These are phyloP conservation scores for Sarocladium oryzae DNA, from an alignment of 2,329 filamentous ascomycete species.

Conservation along the genomic window DNA sequence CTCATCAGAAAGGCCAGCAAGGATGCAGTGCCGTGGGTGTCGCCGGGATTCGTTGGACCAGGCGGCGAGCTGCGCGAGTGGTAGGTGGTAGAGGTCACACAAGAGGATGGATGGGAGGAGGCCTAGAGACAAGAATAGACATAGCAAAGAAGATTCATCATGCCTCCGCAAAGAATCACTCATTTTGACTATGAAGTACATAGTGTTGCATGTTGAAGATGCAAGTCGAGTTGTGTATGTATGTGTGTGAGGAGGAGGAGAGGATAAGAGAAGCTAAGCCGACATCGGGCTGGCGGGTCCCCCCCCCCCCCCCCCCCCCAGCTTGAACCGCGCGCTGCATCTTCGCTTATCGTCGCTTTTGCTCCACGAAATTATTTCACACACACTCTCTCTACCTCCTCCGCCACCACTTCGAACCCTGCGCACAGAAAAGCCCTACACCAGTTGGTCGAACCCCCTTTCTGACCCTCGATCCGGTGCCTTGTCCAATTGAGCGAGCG, in stretches of 20 bases:
- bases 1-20: constrained; percentile 52
- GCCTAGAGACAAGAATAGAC: too few species aligned
- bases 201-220: not conserved
- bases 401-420: too few species aligned
- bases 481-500: too few species aligned
- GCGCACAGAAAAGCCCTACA: too few species aligned
- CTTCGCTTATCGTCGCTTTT: constrained; percentile 15
- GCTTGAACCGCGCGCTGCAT: not conserved
- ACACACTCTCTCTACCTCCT: too few species aligned
- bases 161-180: too few species aligned
- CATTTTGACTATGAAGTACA: not conserved
- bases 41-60: constrained; percentile 60
- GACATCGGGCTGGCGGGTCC: constrained; percentile 11
- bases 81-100: constrained; percentile 31
- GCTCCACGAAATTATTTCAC: not conserved
- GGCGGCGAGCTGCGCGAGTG: constrained; percentile 63
- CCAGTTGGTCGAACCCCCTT: too few species aligned
- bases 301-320: too few species aligned
- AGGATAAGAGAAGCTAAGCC: not conserved
- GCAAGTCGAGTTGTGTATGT: too few species aligned
- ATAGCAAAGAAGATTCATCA: too few species aligned
- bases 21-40: constrained; percentile 57
- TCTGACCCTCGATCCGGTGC: too few species aligned
- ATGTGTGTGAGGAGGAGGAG: not conserved
- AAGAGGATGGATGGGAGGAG: too few species aligned